Base-by-base conservation (phyloP, 2,329 filamentous ascomycete genomes). In the Diaporthe sp. region DNA sequence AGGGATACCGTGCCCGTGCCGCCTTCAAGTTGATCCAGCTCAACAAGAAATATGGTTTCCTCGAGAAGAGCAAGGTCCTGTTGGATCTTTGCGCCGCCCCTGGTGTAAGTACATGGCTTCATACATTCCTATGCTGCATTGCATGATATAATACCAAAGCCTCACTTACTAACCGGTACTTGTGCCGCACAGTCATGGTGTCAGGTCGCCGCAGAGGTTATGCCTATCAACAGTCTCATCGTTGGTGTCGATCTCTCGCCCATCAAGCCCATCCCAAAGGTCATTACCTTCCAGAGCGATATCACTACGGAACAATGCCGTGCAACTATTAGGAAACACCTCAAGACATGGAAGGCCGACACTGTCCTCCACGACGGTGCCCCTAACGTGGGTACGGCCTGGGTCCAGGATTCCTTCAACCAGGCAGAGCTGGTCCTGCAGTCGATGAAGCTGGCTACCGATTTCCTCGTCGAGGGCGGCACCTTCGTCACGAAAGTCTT, bases 1-100 rank as follows among this genome's bases (percentile, higher is more conserved):
- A 98, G 85, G 97, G 97, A 76, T 99, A 98, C 83, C 90, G 97
- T 81, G 96, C 97, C 76, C 91, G 97, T 89, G 96, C 97, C 79
- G 96, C 97, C 73, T 98, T 98, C 90, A 99, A 99, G 87, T 87
- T 99, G 79, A 96, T 99, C 79, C 96, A 99, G 84, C 88, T 99
- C 80, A 99, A 99, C 87, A 98, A 98, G 86, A 98, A 98, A 83
- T 99, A 97, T 93, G 94, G 95, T 78, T 99, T 99, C 85, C 88
- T 99, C 79, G 95, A 98, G 84, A 96, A 97, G 88, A 97, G 95
- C 85, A 97, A 94, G 87, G 97, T 98, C 80, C 88, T 98, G 76
- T 89, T 99, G 83, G 97, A 99, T 92, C 93, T 99, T 82, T 99
- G 97, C 86, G 97, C 97, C 78, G 97, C 97, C 27, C 97, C 97